Evolutionary conservation across 2,329 filamentous ascomycete species (phyloP), one percentile per base, ranked within the genome.

Genomic region (Talaromyces verruculosus): DNA sequence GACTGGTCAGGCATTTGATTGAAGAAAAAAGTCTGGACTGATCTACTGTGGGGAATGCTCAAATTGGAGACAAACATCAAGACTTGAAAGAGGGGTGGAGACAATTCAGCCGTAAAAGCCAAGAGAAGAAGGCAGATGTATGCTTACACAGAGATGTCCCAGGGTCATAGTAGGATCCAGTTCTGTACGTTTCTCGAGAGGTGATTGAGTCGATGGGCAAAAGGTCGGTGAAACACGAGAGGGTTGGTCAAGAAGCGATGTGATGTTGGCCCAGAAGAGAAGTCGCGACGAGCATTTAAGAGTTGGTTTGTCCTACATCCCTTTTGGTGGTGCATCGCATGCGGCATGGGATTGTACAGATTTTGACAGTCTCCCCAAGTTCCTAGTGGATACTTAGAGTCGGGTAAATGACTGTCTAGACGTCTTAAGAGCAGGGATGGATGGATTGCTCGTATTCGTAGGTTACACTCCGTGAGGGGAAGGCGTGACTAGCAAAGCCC

Each of bases 1-100:
- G 25, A 49, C 7, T 33, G 60, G 60, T 62, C 60, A 62, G 60
- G n/a, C 60, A 49, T 47, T 47, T 37, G 13, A 37, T 28, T 10
- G 45, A 49, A 41, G 5, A 8, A 3, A 49, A 25, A 19, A 15
- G 22, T 49, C 22, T 49, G 22, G 45, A 25, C 19, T 28, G 45
- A 49, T 49, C 45, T 22, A 49, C 19, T 25, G 45, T 3, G 45
- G 45, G 45, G 45, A 49, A 28, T 25, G 45, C 8, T n/a, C 19
- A 0, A 35, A 2, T 19, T 55, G 25, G 51, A 55, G 51, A 28
- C 35, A 37, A 37, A 37, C 35, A 37, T 37, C 35, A 13, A 37
- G 35, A 15, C 35, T 37, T 37, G 35, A 37, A 37, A 10, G 35
- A 37, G 35, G 35, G 35, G 35, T 15, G 35, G 35, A 37, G 2